Evolutionary conservation across 176 grass and related monocot genomes (phyloP).

Genomic region (Rhynchospora pubera): DNA sequence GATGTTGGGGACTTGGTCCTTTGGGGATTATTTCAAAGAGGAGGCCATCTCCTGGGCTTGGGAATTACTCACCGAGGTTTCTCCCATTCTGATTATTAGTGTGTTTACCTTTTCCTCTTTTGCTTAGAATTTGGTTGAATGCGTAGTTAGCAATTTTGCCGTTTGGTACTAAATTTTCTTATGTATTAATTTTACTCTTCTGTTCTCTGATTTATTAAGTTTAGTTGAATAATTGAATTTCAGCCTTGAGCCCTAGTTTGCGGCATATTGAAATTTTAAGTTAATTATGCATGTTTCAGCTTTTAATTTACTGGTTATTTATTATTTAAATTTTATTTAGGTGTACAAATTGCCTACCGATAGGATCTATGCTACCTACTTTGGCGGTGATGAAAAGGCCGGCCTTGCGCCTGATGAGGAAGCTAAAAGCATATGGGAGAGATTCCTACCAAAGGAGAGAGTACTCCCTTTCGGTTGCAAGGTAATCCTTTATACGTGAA

Average conservation of each 20-base stretch:
- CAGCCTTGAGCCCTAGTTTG: neutral
- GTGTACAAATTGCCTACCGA: conserved; percentile 85
- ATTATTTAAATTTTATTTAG: conserved; percentile 32
- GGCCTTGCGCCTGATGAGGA: conserved; percentile 53
- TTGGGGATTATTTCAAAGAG: conserved; percentile 88
- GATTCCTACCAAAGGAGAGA: conserved; percentile 54
- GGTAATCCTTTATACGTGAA: conserved; percentile 25
- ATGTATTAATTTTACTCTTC: neutral
- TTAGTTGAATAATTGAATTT: neutral
- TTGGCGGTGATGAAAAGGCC: conserved; percentile 80
- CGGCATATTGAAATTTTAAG: neutral
- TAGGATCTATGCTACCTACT: conserved; percentile 86
- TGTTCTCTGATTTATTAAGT: neutral
- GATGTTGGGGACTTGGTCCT: conserved; percentile 97
- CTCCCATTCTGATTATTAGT: neutral
- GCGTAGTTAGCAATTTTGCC: neutral
- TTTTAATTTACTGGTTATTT: neutral
- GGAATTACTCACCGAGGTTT: conserved; percentile 80
- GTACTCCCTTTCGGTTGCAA: conserved; percentile 91
- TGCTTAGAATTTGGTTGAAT: neutral
- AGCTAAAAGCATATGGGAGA: conserved; percentile 63
- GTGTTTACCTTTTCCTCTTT: neutral
- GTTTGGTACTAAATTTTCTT: neutral
- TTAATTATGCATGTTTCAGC: neutral
- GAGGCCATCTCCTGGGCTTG: conserved; percentile 92